Base-by-base conservation (phyloP, 2,329 filamentous ascomycete genomes). In the Leptographium radiaticola region DNA sequence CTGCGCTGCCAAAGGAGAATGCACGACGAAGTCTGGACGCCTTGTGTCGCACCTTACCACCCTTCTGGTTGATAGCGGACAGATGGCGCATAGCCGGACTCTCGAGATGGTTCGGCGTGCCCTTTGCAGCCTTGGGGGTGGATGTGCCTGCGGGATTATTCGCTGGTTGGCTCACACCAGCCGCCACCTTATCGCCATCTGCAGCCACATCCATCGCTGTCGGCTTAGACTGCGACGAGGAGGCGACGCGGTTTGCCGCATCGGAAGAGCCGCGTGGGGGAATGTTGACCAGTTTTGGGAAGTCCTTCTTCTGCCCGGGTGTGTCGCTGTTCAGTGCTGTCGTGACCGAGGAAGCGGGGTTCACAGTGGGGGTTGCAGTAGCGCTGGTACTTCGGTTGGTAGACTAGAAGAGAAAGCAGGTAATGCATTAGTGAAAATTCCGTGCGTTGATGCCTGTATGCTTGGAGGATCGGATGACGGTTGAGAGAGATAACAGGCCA, bases 1-100 rank as follows among this genome's bases (percentile, higher is more conserved):
- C 88, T 44, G 90, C 88, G 66, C 91, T 97, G 50, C 93, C 90
- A 69, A 98, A 98, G 0, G 93, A 98, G 63, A 98, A 95, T 0
- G 93, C 93, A 61, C 93, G 80, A 53, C 93, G 82, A 56, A 98
- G 74, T 60, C 90, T 79, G 18, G 87, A 90, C 2, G 86, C 87
- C 70, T 96, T 96, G 70, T 84, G 89, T 65, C 89, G 89, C 59
- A 83, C 78, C 65, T 81, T 86, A 33, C 74, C 74, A 53, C 88
- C 87, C 65, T 87, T 91, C 60, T 91, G 86, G 57, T 84, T 91
- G 54, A 97, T 76, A n/a, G 90, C 89, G 47, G 87, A 83, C 42
- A 97, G 77, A 55, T 94, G 89, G 67, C 89, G 84, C 15, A 87
- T 84, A 20, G 91, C 91, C 48, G 87, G 82, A 60, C 87, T 90